Evolutionary conservation across 2,329 filamentous ascomycete species (phyloP).

Genomic region (Dothidotthia symphoricarpi): DNA sequence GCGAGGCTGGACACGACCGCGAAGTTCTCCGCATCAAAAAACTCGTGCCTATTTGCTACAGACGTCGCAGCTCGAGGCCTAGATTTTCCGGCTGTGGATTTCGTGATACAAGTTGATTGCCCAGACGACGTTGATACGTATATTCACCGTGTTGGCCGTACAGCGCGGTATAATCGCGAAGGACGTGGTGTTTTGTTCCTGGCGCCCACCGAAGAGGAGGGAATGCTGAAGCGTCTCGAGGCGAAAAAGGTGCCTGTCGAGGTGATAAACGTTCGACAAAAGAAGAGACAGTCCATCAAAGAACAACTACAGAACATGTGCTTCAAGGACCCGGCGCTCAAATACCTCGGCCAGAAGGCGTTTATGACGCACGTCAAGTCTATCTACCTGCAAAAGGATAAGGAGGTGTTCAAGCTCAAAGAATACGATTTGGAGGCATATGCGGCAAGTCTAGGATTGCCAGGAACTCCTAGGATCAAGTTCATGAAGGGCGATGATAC

Average conservation of each 20-base stretch:
- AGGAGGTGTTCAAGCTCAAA: conserved; percentile 83
- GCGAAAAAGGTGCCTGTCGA: conserved; percentile 88
- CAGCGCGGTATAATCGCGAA: conserved; percentile 85
- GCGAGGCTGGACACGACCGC: conserved; percentile 84
- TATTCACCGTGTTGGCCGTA: conserved; percentile 92
- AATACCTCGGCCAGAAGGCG: conserved; percentile 93
- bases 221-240: conserved; percentile 82
- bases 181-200: conserved; percentile 88
- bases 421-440: conserved; percentile 82
- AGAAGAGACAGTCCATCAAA: conserved; percentile 84
- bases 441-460: conserved; percentile 80
- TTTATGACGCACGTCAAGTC: conserved; percentile 89
- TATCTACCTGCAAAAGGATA: conserved; percentile 84
- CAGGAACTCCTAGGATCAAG: conserved; percentile 88
- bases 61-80: conserved; percentile 92
- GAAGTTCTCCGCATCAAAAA: conserved; percentile 75
- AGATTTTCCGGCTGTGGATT: conserved; percentile 95
- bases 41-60: conserved; percentile 88
- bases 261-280: conserved; percentile 79
- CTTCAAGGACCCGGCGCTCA: conserved; percentile 89
- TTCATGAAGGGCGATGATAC: conserved; percentile 87
- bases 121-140: conserved; percentile 97
- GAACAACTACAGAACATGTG: conserved; percentile 90
- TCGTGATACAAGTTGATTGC: conserved; percentile 98
- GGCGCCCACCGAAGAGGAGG: conserved; percentile 85